Evolutionary conservation across 306 rosid genomes (phyloP), one percentile per base, ranked within the genome.

Genomic region (Elaeagnus macrophylla): DNA sequence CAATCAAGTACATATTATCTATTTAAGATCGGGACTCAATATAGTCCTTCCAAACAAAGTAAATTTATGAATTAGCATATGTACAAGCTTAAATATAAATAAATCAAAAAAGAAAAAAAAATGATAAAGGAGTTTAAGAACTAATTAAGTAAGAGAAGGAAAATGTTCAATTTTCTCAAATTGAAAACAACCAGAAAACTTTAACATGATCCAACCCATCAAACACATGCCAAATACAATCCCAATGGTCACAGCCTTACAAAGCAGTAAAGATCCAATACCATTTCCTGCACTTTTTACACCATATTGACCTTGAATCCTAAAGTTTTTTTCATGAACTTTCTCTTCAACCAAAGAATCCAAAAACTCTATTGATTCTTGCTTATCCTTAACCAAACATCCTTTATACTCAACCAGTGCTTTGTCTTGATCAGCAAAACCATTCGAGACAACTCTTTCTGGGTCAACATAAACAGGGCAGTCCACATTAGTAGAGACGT

Each of bases 161-260:
- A 62, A 72, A 17, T 61, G 41, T 12, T 40, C 51, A 50, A 17
- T 49, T 6, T 63, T 65, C 37, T 37, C 69, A 48, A 11, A 18
- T 49, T 43, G 35, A 68, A 76, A 75, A 54, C 75, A 66, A 35
- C 53, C 63, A 54, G 68, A 66, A 35, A 70, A n/a, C 54, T 39
- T 56, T 10, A 64, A 41, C 67, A 77, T 60, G 14, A 61, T 52
- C 53, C 66, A 67, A 1, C 64, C 67, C 78, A 75, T 73, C 18
- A 81, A 55, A 52, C 57, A 40, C 69, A 79, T 68, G 0, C 87
- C 87, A 57, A 80, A 32, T 16, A 67, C 51, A 52, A 71, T n/a
- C 40, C 91, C 87, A 40, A 40, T 32, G 37, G 57, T 59, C 73
- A 74, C 1, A 45, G 71, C 81, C 73, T 75, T 50, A 57, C 73